Evolutionary conservation across 345 rosid genomes (phyloP).

Genomic region (Citrus medica): DNA sequence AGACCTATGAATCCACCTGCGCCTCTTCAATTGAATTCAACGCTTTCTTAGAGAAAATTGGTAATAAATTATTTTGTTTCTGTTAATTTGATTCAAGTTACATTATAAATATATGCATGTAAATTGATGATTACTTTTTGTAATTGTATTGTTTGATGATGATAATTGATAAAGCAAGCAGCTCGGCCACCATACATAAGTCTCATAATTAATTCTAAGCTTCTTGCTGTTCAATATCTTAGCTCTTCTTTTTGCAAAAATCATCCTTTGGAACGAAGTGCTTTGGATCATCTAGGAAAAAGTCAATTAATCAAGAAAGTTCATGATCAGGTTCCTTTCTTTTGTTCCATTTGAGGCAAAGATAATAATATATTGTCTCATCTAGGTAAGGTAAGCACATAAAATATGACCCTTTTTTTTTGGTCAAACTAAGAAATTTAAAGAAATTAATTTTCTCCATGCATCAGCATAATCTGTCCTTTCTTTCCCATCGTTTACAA

Average conservation of each 20-base stretch:
- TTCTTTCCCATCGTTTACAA: no score
- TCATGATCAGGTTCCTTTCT: neutral
- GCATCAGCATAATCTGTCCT: no score
- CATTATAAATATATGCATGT: neutral
- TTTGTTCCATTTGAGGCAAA: neutral
- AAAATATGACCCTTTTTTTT: neutral
- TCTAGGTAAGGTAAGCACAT: neutral
- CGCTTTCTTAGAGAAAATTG: constrained; percentile 9
- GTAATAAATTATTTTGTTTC: neutral
- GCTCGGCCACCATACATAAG: no score
- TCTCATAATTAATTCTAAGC: no score
- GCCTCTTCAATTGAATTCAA: constrained; percentile 53
- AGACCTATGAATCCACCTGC: constrained; percentile 76
- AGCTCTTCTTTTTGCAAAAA: no score
- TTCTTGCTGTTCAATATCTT: no score
- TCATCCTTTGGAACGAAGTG: neutral
- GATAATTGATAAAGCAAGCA: no score
- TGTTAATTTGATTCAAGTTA: neutral
- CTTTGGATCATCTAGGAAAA: neutral
- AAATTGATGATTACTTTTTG: neutral
- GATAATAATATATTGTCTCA: neutral
- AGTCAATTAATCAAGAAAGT: neutral
- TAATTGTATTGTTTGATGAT: neutral
- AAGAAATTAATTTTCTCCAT: neutral
- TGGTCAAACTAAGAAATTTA: no score